A percentile compares a stretch with the other conserved stretches of the same genome.
Conservation (phyloP, 169 alveolate species). For the Plasmodium cynomolgi region DNA sequence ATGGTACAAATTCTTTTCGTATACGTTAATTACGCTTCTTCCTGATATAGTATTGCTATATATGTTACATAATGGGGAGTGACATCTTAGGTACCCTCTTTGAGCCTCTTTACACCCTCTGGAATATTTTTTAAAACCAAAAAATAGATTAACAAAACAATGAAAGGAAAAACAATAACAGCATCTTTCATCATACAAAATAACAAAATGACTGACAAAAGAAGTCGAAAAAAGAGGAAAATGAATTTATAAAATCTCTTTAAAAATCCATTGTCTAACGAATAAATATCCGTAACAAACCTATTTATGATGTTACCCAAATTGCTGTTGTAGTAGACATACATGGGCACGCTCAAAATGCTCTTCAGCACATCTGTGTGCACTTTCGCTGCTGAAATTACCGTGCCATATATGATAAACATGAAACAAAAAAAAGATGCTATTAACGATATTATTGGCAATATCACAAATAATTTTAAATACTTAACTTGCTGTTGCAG, state of each 20-base stretch:
- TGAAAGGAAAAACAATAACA: slow-evolving; percentile 38
- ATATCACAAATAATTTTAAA: slow-evolving; percentile 31
- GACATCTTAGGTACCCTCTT: slow-evolving; percentile 76
- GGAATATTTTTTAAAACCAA: slow-evolving; percentile 68
- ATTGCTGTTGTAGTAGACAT: slow-evolving; percentile 76
- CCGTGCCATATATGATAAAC: slow-evolving; percentile 66
- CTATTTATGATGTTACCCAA: slow-evolving; percentile 79
- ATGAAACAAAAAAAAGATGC: slow-evolving; percentile 41
- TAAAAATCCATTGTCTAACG: slow-evolving; percentile 77
- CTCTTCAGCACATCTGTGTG: slow-evolving; percentile 66
- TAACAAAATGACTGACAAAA: slow-evolving; percentile 49
- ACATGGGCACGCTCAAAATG: slow-evolving; percentile 72
- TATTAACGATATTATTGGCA: slow-evolving; percentile 44
- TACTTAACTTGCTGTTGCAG: slow-evolving; percentile 18
- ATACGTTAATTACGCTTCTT: slow-evolving; percentile 68
- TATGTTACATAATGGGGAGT: slow-evolving; percentile 78
- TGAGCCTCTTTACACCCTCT: slow-evolving; percentile 81
- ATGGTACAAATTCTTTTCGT: slow-evolving; percentile 21
- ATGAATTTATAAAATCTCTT: slow-evolving; percentile 76
- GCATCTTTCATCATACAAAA: slow-evolving; percentile 63
- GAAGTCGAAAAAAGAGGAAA: slow-evolving; percentile 62
- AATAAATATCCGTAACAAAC: slow-evolving; percentile 76
- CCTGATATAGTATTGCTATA: slow-evolving; percentile 78
- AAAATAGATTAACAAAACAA: slow-evolving; percentile 42
- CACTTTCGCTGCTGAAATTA: slow-evolving; percentile 75